Evolutionary conservation across 169 alveolate species (phyloP).

Genomic region (Perkinsus marinus): DNA sequence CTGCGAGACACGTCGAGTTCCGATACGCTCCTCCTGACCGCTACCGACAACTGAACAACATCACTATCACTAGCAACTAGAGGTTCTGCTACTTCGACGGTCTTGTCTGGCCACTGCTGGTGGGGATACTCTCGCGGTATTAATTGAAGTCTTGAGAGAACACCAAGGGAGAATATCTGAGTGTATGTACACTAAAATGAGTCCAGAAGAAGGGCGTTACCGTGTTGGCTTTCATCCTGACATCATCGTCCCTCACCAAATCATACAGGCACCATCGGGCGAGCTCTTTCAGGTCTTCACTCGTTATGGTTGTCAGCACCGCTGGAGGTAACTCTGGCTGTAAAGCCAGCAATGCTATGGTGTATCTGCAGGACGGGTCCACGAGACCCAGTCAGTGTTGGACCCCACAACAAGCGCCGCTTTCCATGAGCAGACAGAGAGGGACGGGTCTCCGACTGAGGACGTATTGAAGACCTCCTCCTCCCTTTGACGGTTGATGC

Average conservation of each 20-base stretch:
- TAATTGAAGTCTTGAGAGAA: not conserved
- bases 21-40: not conserved
- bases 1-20: not conserved
- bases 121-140: not conserved
- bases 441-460: not conserved
- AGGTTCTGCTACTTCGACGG: not conserved
- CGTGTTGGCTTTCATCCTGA: not conserved
- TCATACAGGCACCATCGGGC: not conserved
- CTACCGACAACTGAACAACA: not conserved
- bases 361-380: not conserved
- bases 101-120: not conserved
- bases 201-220: not conserved
- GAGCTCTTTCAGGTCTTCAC: not conserved
- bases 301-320: not conserved
- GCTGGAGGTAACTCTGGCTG: not conserved
- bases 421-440: not conserved
- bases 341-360: not conserved
- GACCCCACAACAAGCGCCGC: not conserved
- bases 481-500: not conserved
- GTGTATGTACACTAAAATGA: not conserved
- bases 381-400: not conserved
- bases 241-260: not conserved
- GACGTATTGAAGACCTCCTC: not conserved
- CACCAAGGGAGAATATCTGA: not conserved
- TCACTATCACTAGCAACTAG: not conserved